These are phyloP conservation scores for Amanita inopinata DNA, from an alignment of 768 basidiomycete species.

Conservation along the genomic window DNA sequence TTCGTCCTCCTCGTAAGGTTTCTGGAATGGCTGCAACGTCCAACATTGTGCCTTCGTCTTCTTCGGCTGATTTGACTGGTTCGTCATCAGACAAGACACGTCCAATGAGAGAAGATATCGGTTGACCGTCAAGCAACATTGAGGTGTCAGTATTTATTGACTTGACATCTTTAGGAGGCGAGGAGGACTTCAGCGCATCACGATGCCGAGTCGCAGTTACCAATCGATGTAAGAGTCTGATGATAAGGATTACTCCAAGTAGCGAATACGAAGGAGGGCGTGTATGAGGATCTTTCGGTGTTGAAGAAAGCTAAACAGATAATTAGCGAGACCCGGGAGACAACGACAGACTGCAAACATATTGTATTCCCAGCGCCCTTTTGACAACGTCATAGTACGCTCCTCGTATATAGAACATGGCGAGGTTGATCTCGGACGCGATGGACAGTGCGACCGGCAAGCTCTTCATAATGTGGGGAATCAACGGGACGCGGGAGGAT, in stretches of 20 bases:
- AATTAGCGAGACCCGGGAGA: neutral
- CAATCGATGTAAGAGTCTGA: constrained; percentile 58
- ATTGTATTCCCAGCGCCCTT: constrained; percentile 55
- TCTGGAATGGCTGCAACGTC: constrained; percentile 47
- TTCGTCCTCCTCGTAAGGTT: constrained; percentile 45
- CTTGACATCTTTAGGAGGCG: constrained; percentile 13
- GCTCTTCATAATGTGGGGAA: constrained; percentile 24
- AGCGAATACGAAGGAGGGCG: constrained; percentile 83
- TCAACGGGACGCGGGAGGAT: constrained; percentile 24
- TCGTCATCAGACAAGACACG: constrained; percentile 40
- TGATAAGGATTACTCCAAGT: constrained; percentile 61
- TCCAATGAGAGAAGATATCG: constrained; percentile 48
- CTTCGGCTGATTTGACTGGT: constrained; percentile 49
- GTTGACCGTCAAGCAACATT: constrained; percentile 48
- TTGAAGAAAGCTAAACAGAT: constrained; percentile 55
- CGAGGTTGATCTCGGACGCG: constrained; percentile 63
- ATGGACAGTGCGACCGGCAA: constrained; percentile 48
- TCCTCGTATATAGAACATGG: constrained; percentile 71
- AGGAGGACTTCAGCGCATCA: constrained; percentile 3
- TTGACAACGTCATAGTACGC: constrained; percentile 69
- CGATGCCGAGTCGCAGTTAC: constrained; percentile 31
- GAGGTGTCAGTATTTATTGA: constrained; percentile 19
- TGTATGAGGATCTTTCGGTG: constrained; percentile 58
- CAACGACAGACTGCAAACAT: constrained; percentile 34
- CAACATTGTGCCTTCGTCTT: constrained; percentile 60